These are phyloP conservation scores for Prunus campanulata DNA, from an alignment of 306 rosid genomes.

Conservation along the genomic window DNA sequence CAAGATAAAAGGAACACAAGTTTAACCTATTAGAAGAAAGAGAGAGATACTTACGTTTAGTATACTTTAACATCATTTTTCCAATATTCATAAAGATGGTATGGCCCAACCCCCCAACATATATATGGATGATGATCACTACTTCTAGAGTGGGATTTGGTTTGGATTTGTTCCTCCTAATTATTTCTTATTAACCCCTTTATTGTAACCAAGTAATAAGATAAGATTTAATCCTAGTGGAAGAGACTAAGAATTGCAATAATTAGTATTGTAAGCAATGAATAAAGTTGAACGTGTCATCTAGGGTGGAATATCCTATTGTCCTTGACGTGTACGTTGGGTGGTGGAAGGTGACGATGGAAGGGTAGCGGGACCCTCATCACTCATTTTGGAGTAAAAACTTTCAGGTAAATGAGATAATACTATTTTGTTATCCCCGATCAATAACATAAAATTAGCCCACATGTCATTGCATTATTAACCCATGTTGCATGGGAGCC, in stretches of 20 bases:
- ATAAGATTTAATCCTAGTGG: constrained; percentile 46
- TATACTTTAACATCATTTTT: constrained; percentile 1
- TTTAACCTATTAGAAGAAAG: constrained; percentile 21
- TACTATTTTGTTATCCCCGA: too few species aligned
- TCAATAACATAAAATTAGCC: too few species aligned
- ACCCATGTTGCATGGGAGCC: too few species aligned
- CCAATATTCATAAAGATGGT: not conserved
- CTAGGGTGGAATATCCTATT: constrained; percentile 30
- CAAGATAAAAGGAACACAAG: not conserved
- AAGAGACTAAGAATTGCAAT: not conserved
- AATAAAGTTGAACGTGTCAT: constrained; percentile 17
- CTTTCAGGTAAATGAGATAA: fast-evolving
- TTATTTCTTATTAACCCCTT: constrained; percentile 17
- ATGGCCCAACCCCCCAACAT: constrained; percentile 3
- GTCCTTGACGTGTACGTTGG: constrained; percentile 75
- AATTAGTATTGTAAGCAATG: not conserved
- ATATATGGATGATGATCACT: not conserved
- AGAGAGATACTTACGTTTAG: constrained; percentile 27
- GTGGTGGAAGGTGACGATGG: constrained; percentile 45
- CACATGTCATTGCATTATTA: too few species aligned
- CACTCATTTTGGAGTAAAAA: not conserved
- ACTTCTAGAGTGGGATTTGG: constrained; percentile 62
- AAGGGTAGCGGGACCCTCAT: constrained; percentile 6
- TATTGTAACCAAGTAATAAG: constrained; percentile 20
- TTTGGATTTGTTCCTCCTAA: constrained; percentile 40